Evolutionary conservation across 345 rosid species (phyloP).

Genomic region (Lumnitzera racemosa): DNA sequence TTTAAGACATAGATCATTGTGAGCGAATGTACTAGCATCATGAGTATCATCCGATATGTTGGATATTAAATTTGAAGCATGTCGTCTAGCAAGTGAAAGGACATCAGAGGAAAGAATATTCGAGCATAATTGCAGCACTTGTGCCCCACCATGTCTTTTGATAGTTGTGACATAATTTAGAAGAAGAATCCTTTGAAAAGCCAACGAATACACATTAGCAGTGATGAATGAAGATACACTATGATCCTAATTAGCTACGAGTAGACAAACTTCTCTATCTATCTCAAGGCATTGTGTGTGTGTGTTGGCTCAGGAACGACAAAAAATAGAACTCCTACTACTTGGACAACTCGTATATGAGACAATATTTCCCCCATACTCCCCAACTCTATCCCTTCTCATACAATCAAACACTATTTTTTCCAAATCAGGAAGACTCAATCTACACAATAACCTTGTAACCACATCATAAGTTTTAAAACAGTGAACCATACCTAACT

Average conservation of each 20-base stretch:
- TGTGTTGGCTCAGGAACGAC: slow-evolving; percentile 94
- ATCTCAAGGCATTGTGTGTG: slow-evolving; percentile 71
- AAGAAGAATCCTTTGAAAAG: slow-evolving; percentile 78
- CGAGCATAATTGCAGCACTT: slow-evolving; percentile 65
- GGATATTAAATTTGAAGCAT: slow-evolving; percentile 61
- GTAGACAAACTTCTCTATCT: slow-evolving; percentile 69
- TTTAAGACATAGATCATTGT: slow-evolving; percentile 54
- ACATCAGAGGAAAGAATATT: slow-evolving; percentile 60
- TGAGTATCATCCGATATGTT: slow-evolving; percentile 37
- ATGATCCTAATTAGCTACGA: slow-evolving; percentile 53
- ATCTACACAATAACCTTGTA: slow-evolving; percentile 50
- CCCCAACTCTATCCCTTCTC: slow-evolving; percentile 66
- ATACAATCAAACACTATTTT: slow-evolving; percentile 42
- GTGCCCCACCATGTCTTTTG: slow-evolving; percentile 69
- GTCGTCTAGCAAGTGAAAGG: slow-evolving; percentile 62
- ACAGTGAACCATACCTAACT: slow-evolving; percentile 42
- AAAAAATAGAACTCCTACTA: slow-evolving; percentile 73
- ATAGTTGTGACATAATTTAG: slow-evolving; percentile 70
- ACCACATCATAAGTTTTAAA: slow-evolving; percentile 53
- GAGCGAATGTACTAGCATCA: slow-evolving; percentile 39
- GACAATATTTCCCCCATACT: slow-evolving; percentile 46
- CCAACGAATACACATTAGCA: slow-evolving; percentile 60
- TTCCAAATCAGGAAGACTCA: slow-evolving; percentile 46
- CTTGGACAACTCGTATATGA: slow-evolving; percentile 71
- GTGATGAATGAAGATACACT: slow-evolving; percentile 59